Conservation (phyloP, 129 eudicot species). For the Flaveria ramosissima region DNA sequence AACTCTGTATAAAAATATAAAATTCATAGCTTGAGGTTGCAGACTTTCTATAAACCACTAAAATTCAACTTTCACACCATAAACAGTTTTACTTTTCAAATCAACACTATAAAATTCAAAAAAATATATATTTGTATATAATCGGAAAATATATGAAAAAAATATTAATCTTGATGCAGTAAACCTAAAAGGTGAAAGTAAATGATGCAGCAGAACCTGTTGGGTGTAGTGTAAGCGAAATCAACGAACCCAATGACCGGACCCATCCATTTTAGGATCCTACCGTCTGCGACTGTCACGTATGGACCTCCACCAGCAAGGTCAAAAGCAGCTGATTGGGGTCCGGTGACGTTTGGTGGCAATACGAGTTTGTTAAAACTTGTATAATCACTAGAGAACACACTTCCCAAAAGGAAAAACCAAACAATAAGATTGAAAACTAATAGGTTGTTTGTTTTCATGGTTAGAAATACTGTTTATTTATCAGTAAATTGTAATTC, state of each 20-base stretch:
- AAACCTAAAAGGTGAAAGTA: neutral
- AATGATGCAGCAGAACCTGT: constrained; percentile 33
- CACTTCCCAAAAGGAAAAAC: constrained; percentile 27
- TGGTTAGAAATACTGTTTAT: constrained; percentile 4
- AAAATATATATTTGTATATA: neutral
- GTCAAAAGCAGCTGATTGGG: constrained; percentile 43
- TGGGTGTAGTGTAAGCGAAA: constrained; percentile 44
- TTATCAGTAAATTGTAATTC: neutral
- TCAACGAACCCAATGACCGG: constrained; percentile 35
- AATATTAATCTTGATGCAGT: neutral
- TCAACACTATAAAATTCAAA: too few relatives aligned
- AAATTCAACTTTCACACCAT: neutral
- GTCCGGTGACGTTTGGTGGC: constrained; percentile 38
- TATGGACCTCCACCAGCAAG: constrained; percentile 50
- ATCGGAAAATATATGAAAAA: neutral
- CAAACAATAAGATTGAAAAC: constrained; percentile 22
- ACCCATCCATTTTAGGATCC: constrained; percentile 47
- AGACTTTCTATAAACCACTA: too few relatives aligned
- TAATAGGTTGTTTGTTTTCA: constrained; percentile 14
- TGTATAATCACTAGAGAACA: constrained; percentile 18
- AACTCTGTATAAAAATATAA: too few relatives aligned
- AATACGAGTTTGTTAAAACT: constrained; percentile 33
- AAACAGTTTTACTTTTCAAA: too few relatives aligned
- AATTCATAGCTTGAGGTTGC: too few relatives aligned
- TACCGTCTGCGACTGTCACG: constrained; percentile 41